Evolutionary conservation across 164 flowering plant genomes (phyloP), one percentile per base, ranked within the genome.

Genomic region (Tinospora cordifolia): DNA sequence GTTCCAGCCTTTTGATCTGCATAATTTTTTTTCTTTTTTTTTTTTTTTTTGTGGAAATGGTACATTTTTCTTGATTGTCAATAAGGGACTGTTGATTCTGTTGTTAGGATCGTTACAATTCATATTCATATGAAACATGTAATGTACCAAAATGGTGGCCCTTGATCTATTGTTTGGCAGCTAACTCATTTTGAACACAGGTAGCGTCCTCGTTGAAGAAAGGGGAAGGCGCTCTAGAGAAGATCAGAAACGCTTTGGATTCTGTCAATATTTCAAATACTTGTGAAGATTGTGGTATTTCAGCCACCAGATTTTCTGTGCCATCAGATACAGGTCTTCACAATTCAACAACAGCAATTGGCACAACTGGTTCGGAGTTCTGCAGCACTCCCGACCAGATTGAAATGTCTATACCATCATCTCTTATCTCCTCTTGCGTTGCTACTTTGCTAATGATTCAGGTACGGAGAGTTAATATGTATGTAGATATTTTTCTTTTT

Each of bases 381-480:
- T 72, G 70, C 63, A 62, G 59, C 64, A 46, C 26, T 19, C 41
- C 36, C 14, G 77, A 72, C 13, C 36, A 38, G 64, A 74, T 51
- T 44, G 84, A 81, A 67, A 41, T 76, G 65, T 70, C 69, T 17
- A 51, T 69, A 10, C 81, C 79, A n/a, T 76, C 79, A 19, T 88
- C 85, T 67, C 83, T 85, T 21, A 81, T 84, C 57, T 63, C 87
- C 38, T 72, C 81, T 15, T 83, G 88, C 72, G 84, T 85, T 24
- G 79, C 86, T 7, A 80, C 88, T 64, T 71, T 86, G 74, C 84
- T 87, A 69, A 82, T 85, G 87, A 83, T 87, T 77, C 88, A 83
- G 87, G 90, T 85, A 41, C 13, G 46, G 46, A 41, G 13, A 12
- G 12, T 11, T 11, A 3, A 0, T 41, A 41, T 41, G 6, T 41